A percentile compares a stretch with the other conserved stretches of the same genome.
Conservation (phyloP, 371 early-diverging fungal species). For the Mortierella sp. region DNA sequence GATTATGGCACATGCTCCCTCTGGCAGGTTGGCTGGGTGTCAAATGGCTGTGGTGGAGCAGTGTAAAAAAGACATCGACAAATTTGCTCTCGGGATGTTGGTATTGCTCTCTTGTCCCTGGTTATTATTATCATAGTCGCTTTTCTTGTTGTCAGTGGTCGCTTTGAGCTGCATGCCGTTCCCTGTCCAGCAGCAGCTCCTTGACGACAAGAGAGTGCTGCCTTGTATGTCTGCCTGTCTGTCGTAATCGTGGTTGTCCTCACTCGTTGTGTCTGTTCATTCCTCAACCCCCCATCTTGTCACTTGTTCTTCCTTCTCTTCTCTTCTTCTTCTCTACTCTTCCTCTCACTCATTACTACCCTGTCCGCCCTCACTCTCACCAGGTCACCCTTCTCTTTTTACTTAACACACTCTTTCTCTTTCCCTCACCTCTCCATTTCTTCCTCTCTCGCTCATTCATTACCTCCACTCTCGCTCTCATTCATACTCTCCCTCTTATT, state of each 20-base stretch:
- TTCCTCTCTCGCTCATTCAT: too few species aligned
- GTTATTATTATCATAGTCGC: background rate
- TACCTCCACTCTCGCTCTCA: background rate
- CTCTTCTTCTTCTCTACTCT: background rate
- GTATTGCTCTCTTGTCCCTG: background rate
- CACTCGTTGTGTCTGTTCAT: background rate
- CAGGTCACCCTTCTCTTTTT: background rate
- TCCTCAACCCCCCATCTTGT: background rate
- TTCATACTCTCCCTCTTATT: background rate
- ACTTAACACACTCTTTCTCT: background rate
- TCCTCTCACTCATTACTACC: background rate
- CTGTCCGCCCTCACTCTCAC: background rate
- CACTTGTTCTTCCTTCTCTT: background rate
- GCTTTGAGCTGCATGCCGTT: background rate
- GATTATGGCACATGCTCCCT: constrained; percentile 8
- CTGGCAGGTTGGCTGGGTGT: background rate
- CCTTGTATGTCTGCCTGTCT: background rate
- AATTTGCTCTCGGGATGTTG: background rate
- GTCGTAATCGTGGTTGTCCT: constrained; percentile 1
- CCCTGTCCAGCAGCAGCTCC: background rate
- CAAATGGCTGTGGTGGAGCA: background rate
- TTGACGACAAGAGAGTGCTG: background rate
- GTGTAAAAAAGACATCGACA: background rate
- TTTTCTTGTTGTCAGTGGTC: background rate
- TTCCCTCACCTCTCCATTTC: background rate